Conservation (phyloP, 1,139 yeast genomes). For the Yamadazyma atlantica region DNA sequence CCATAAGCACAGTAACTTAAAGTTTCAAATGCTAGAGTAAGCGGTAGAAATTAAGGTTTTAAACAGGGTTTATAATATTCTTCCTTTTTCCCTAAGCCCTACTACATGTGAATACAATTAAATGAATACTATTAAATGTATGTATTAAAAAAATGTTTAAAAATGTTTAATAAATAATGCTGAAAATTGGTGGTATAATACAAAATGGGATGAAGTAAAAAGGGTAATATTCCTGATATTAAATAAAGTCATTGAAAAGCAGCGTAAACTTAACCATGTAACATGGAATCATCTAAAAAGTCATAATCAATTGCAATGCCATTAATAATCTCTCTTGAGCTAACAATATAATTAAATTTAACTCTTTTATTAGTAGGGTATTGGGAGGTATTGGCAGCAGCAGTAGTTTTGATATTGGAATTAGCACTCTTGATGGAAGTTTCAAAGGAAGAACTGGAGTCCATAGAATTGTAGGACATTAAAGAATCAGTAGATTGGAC, state of each 20-base stretch:
- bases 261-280: slow-evolving; percentile 5
- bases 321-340: slow-evolving; percentile 43
- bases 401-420: slow-evolving; percentile 2
- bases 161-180: neutral
- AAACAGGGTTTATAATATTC: too few species aligned
- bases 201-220: neutral
- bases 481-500: slow-evolving; percentile 5
- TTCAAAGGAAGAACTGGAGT: slow-evolving; percentile 3
- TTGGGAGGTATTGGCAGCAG: too few species aligned
- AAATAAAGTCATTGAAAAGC: neutral
- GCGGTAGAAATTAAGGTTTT: neutral
- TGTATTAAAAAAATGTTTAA: neutral
- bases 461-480: neutral
- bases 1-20: too few species aligned
- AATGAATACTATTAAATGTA: neutral
- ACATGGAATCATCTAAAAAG: slow-evolving; percentile 33
- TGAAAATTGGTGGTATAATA: neutral
- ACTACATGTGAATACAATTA: too few species aligned
- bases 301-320: slow-evolving; percentile 45
- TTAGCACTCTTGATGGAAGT: neutral
- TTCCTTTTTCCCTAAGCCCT: too few species aligned
- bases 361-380: slow-evolving; percentile 25
- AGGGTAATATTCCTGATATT: neutral
- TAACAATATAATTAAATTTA: slow-evolving; percentile 41
- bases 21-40: neutral